phyloP scores from a whole-genome alignment of 345 rosid genomes.

The Eucalyptus polyanthemos region DNA sequence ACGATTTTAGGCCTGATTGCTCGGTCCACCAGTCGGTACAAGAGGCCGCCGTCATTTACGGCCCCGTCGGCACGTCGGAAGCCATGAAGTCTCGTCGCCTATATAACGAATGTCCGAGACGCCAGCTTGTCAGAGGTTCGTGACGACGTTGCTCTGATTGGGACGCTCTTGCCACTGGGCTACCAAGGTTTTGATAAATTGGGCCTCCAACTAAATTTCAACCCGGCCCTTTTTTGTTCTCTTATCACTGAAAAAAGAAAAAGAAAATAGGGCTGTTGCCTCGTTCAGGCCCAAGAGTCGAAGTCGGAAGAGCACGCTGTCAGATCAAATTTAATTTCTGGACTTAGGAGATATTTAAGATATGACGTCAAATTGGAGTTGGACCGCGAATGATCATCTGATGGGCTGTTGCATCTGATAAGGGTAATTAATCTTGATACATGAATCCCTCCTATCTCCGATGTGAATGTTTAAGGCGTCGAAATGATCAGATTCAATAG shows the following conservation, averaged over 20 bases:
- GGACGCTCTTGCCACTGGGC: background rate
- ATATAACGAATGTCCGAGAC: background rate
- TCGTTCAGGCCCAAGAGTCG: background rate
- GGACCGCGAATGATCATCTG: background rate
- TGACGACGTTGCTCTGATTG: background rate
- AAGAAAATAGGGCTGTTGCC: background rate
- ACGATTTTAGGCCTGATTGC: background rate
- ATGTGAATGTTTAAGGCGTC: background rate
- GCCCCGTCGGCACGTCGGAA: background rate
- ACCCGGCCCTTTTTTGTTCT: background rate
- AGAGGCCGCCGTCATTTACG: background rate
- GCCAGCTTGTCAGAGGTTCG: background rate
- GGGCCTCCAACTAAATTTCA: background rate
- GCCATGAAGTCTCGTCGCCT: background rate
- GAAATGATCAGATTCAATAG: background rate
- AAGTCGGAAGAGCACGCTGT: background rate
- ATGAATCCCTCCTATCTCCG: background rate
- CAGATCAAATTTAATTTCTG: background rate
- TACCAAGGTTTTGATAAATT: background rate
- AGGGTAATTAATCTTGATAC: background rate
- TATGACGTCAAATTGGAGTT: background rate
- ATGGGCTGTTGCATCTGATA: background rate
- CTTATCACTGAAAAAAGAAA: rapidly evolving
- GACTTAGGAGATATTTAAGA: background rate
- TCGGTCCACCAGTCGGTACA: background rate